Base-by-base conservation (phyloP, 2,329 filamentous ascomycete species). In the Xylariaceae sp. region DNA sequence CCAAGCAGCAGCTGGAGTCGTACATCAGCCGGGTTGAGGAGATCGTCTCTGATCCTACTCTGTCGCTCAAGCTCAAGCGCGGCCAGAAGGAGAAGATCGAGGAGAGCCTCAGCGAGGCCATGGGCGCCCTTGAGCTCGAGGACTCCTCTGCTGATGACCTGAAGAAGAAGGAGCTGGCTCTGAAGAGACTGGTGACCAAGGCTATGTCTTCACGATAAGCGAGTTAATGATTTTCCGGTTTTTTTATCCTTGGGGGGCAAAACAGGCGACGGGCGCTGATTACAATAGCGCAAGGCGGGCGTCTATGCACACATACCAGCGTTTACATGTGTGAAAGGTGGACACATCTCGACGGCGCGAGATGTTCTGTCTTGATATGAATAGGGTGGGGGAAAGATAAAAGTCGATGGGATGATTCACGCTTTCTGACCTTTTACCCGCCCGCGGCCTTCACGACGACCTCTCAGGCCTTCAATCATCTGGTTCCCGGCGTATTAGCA, bases 51-150 rank as follows among this genome's bases (percentile, higher is more conserved):
- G 92, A 98, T 76, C 92, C 92, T 44, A 88, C 84, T 31, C 84
- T 95, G 72, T 92, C 88, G 50, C 78, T 97, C 63, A 96, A 94
- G 81, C 79, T 98, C 65, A 97, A 97, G 87, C 88, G 90, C 60
- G 88, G 88, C 67, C 89, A 94, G 78, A 95, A 95, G 85, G 89
- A 96, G 73, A 97, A 95, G 85, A 96, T 98, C 54, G 92, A 98
- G 81, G 83, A 85, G 63, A 86, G 88, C 55, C 86, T 98, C 57
- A 90, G 84, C 68, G 92, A 98, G 60, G 92, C 92, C 58, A 97
- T 98, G 92, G 86, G 81, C 51, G 85, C 94, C 71, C 85, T 98
- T 51, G 92, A 98, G 81, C 74, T 98, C 62, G 86, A 90, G 69
- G 94, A 98, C 56, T 86, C 87, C 41, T 71, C 73, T 48, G 85